A percentile compares a stretch with the other conserved stretches of the same genome.
phyloP scores from a whole-genome alignment of 116 monocot species.

The Iris pallida region DNA sequence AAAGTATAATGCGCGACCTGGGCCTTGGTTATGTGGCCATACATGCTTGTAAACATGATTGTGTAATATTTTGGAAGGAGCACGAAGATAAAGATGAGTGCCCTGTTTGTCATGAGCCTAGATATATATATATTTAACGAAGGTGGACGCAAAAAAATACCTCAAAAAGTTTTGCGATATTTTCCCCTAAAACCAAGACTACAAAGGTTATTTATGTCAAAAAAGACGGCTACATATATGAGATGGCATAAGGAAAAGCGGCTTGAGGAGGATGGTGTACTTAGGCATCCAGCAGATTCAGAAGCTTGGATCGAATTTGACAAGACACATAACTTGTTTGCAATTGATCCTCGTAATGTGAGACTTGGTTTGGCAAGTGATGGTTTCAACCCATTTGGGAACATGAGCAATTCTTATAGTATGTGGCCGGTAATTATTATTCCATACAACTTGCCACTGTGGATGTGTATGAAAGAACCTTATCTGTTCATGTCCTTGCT shows the following conservation, averaged over 20 bases:
- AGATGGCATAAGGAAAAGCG: slow-evolving; percentile 9
- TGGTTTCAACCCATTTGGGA: slow-evolving; percentile 20
- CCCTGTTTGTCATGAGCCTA: neutral
- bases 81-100: neutral
- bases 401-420: neutral
- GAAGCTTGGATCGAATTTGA: slow-evolving; percentile 10
- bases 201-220: neutral
- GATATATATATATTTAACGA: neutral
- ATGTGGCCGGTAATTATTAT: slow-evolving; percentile 8
- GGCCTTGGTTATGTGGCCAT: neutral
- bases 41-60: slow-evolving; percentile 1
- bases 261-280: neutral
- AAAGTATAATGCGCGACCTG: neutral
- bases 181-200: slow-evolving; percentile 16
- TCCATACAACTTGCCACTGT: slow-evolving; percentile 9
- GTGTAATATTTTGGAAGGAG: neutral
- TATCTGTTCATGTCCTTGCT: slow-evolving; percentile 4
- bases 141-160: neutral
- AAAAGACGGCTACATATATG: neutral
- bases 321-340: neutral
- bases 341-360: slow-evolving; percentile 3
- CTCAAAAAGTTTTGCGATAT: slow-evolving; percentile 8
- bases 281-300: slow-evolving; percentile 10
- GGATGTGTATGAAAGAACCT: slow-evolving; percentile 12
- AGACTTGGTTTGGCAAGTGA: slow-evolving; percentile 17